A percentile compares a stretch with the other conserved stretches of the same genome.
phyloP scores from a whole-genome alignment of 768 basidiomycete species.

The Boletus rubropictus region DNA sequence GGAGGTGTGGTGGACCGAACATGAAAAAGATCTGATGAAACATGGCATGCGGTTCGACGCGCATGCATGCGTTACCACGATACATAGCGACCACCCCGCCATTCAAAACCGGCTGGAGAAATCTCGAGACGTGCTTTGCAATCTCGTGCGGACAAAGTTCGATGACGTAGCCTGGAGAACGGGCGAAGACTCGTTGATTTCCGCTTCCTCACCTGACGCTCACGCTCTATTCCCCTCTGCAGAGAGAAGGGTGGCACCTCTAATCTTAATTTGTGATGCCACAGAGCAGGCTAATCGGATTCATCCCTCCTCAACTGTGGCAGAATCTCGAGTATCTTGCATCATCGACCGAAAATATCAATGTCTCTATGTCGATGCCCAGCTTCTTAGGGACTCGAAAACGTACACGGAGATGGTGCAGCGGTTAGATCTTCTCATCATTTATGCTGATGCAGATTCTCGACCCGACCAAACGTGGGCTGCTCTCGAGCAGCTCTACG shows the following conservation, averaged over 20 bases:
- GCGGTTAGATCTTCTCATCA: conserved; percentile 21
- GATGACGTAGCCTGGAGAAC: conserved; percentile 19
- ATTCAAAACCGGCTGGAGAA: conserved; percentile 17
- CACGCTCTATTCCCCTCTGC: conserved; percentile 10
- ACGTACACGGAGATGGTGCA: background rate
- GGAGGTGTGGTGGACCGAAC: conserved; percentile 36
- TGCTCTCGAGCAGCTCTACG: conserved; percentile 14
- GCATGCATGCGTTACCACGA: conserved; percentile 39
- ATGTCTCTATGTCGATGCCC: conserved; percentile 9
- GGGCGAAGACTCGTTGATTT: conserved; percentile 14
- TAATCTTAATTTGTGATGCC: conserved; percentile 16
- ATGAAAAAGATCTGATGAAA: conserved; percentile 27
- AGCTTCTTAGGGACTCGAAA: background rate
- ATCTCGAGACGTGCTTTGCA: conserved; percentile 18
- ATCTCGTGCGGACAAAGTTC: conserved; percentile 14
- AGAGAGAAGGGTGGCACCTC: conserved; percentile 10
- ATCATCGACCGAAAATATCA: conserved; percentile 10
- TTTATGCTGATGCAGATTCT: conserved; percentile 13
- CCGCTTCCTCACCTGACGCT: conserved; percentile 19
- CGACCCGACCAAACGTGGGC: conserved; percentile 10
- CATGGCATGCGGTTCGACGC: conserved; percentile 35
- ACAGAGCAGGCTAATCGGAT: conserved; percentile 1
- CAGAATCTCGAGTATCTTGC: background rate
- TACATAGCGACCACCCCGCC: conserved; percentile 21
- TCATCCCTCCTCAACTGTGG: conserved; percentile 1